These are phyloP conservation scores for Oryza punctata DNA, from an alignment of 176 grass and related monocot genomes.

Conservation along the genomic window DNA sequence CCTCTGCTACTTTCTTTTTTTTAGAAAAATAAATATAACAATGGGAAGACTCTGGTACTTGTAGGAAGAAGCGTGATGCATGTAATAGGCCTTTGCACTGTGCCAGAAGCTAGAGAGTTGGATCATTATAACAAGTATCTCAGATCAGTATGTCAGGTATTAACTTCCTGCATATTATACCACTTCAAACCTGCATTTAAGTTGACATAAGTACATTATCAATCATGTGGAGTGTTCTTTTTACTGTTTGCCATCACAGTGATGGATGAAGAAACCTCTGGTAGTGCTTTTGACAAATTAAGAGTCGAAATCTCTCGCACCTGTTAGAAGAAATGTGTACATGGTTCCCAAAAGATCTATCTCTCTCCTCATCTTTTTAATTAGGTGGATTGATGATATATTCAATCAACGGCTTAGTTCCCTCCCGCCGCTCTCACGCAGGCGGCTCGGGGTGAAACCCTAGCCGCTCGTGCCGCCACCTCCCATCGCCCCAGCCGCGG, in stretches of 20 bases:
- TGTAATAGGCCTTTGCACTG: no score
- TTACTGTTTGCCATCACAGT: constrained; percentile 16
- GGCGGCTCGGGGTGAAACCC: no score
- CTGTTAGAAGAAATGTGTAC: neutral
- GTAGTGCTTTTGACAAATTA: neutral
- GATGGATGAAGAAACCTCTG: constrained; percentile 9
- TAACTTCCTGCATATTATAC: neutral
- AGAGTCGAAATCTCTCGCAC: neutral
- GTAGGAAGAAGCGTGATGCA: neutral
- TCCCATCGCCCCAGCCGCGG: no score
- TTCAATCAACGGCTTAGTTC: constrained; percentile 13
- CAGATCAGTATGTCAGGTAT: no score
- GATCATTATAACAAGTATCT: no score
- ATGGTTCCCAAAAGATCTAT: no score
- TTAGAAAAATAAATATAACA: neutral
- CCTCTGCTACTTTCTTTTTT: neutral
- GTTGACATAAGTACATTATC: neutral
- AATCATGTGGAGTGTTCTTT: neutral
- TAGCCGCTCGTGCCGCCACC: no score
- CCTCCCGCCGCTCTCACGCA: no score
- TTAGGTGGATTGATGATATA: neutral
- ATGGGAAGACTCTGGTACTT: neutral
- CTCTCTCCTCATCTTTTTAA: no score
- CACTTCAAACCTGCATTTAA: neutral
- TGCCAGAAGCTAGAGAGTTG: neutral